These are phyloP conservation scores for Dactylellina sp. DNA, from an alignment of 2,329 filamentous ascomycete genomes.

Conservation along the genomic window DNA sequence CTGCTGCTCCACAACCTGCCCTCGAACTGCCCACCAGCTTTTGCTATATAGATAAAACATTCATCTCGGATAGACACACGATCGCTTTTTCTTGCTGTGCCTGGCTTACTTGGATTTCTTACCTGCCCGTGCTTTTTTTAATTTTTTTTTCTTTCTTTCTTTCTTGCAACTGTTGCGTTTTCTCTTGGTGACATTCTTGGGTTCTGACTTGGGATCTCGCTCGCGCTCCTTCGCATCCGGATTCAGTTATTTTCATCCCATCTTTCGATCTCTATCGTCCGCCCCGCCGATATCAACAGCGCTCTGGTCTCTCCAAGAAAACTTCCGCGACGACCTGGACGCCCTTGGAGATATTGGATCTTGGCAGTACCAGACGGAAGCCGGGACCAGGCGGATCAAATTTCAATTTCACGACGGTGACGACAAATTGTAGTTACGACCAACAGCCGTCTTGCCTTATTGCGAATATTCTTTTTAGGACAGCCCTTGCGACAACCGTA, in stretches of 20 bases:
- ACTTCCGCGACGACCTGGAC: constrained; percentile 35
- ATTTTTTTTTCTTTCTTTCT: neutral
- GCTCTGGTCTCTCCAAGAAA: constrained; percentile 11
- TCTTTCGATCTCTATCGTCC: constrained; percentile 12
- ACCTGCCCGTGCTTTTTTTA: neutral
- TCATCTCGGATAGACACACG: neutral
- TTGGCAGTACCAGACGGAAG: constrained; percentile 25
- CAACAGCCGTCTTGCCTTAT: neutral
- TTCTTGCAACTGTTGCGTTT: constrained; percentile 1
- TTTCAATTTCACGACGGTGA: constrained; percentile 41
- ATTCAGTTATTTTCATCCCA: constrained; percentile 45
- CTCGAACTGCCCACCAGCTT: neutral
- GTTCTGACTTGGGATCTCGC: constrained; percentile 16
- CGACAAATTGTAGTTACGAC: constrained; percentile 19
- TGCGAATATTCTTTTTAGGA: neutral
- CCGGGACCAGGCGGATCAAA: constrained; percentile 44
- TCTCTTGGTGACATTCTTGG: constrained; percentile 8
- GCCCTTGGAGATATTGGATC: constrained; percentile 22
- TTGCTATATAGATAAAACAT: constrained; percentile 2
- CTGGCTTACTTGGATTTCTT: neutral
- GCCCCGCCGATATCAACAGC: constrained; percentile 8
- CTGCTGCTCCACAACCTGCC: neutral
- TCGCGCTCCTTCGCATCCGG: constrained; percentile 20
- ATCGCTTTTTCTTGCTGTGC: neutral
- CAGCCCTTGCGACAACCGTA: constrained; percentile 7